phyloP scores from a whole-genome alignment of 306 rosid genomes.

The Corylus americana region DNA sequence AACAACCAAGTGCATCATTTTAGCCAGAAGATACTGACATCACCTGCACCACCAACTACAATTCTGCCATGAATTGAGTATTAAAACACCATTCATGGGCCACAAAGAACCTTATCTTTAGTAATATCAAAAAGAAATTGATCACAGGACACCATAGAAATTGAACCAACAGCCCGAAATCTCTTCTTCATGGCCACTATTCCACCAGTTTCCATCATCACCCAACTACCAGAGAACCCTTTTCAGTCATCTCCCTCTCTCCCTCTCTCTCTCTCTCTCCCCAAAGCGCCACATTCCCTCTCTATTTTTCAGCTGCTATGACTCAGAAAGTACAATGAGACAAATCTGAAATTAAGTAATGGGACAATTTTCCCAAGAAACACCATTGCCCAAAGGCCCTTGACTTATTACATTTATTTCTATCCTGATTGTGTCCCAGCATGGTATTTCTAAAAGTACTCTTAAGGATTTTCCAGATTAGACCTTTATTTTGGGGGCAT shows the following conservation, averaged over 20 bases:
- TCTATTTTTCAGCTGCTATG: not conserved
- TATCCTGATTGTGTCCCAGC: not conserved
- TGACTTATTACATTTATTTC: not conserved
- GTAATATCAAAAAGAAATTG: not conserved
- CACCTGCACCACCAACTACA: not conserved
- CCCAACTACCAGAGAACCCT: not conserved
- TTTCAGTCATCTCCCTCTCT: not conserved
- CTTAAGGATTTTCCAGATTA: not conserved
- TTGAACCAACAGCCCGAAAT: not conserved
- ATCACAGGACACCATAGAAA: not conserved
- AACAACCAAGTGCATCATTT: not conserved
- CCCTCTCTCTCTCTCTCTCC: not conserved
- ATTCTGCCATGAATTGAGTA: not conserved
- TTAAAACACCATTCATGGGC: not conserved
- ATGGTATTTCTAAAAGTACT: not conserved
- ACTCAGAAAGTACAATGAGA: not conserved
- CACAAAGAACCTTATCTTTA: not conserved
- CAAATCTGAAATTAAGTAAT: not conserved
- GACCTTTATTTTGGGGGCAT: not conserved
- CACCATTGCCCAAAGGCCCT: not conserved
- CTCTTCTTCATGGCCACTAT: not conserved
- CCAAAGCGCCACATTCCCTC: not conserved
- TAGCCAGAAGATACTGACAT: not conserved
- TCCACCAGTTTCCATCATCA: not conserved
- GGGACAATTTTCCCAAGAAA: not conserved